Evolutionary conservation across 768 basidiomycete genomes (phyloP).

Genomic region (Amanita brunnescens): DNA sequence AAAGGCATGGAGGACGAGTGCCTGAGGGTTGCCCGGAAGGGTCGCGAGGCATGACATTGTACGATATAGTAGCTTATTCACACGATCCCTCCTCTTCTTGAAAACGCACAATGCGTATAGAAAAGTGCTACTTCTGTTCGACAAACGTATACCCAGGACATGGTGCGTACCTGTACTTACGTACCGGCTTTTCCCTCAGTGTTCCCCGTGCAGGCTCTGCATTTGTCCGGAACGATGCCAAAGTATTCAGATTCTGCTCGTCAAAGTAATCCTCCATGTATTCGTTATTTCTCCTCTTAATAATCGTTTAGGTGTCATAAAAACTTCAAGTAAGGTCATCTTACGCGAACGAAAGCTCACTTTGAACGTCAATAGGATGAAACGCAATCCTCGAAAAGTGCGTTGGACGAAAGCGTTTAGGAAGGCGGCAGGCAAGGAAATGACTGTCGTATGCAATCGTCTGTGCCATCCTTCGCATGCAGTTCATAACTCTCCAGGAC

Average conservation of each 20-base stretch:
- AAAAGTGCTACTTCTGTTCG: conserved; percentile 99
- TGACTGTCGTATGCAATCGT: conserved; percentile 78
- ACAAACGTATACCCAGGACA: conserved; percentile 96
- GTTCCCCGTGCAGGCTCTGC: conserved; percentile 52
- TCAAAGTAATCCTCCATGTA: conserved; percentile 62
- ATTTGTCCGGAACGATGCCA: conserved; percentile 97
- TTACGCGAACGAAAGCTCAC: not conserved
- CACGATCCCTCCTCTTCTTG: conserved; percentile 1
- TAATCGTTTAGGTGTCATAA: conserved; percentile 76
- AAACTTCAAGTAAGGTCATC: conserved; percentile 85
- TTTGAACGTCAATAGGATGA: conserved; percentile 60
- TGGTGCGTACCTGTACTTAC: conserved; percentile 33
- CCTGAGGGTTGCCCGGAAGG: conserved; percentile 67
- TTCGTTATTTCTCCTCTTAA: not conserved
- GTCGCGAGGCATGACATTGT: conserved; percentile 20
- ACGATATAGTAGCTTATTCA: not conserved
- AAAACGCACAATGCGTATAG: conserved; percentile 66
- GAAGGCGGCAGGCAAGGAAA: conserved; percentile 97
- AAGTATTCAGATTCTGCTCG: conserved; percentile 96
- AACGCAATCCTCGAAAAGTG: conserved; percentile 97
- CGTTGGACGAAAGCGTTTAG: conserved; percentile 99
- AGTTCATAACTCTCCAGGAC: conserved; percentile 46
- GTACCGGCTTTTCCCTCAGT: not conserved
- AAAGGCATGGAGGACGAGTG: conserved; percentile 72
- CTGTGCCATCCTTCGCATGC: not conserved